Percentiles rank a stretch among this genome's conserved stretches.
These are phyloP conservation scores for Nectriaceae sp. DNA, from an alignment of 2,329 filamentous ascomycete species.

Conservation along the genomic window DNA sequence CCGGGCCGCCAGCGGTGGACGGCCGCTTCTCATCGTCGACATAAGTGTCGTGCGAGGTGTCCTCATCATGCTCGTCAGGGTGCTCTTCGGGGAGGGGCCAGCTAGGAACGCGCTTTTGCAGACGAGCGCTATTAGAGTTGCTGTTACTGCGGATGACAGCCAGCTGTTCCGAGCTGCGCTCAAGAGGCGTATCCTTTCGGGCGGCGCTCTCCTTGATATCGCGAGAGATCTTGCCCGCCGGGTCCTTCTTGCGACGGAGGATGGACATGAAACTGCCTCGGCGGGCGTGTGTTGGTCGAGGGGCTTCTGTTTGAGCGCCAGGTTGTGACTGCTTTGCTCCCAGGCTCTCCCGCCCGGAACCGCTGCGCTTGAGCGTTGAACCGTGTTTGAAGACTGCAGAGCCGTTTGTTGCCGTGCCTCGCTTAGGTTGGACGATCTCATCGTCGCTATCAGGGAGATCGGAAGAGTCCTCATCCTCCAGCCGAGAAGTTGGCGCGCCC, in stretches of 20 bases:
- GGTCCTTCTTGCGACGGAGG: slow-evolving; percentile 63
- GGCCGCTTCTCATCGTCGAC: slow-evolving; percentile 32
- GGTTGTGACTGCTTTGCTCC: slow-evolving; percentile 19
- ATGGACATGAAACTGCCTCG: slow-evolving; percentile 58
- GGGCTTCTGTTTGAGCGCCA: slow-evolving; percentile 16
- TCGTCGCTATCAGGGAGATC: slow-evolving; percentile 64
- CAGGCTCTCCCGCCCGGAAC: slow-evolving; percentile 44
- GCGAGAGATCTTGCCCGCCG: slow-evolving; percentile 54
- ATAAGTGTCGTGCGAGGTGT: slow-evolving; percentile 27
- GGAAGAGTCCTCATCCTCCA: slow-evolving; percentile 54
- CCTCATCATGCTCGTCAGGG: slow-evolving; percentile 34
- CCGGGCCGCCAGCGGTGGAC: slow-evolving; percentile 36
- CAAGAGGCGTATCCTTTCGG: slow-evolving; percentile 62
- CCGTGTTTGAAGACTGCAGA: slow-evolving; percentile 8
- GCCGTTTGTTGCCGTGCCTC: slow-evolving; percentile 5
- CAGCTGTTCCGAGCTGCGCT: slow-evolving; percentile 58
- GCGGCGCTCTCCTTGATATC: slow-evolving; percentile 59
- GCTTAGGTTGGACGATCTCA: slow-evolving; percentile 33
- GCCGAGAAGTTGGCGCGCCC: slow-evolving; percentile 42
- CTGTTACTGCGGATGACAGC: slow-evolving; percentile 43
- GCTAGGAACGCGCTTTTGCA: slow-evolving; percentile 31
- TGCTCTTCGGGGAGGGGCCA: slow-evolving; percentile 37
- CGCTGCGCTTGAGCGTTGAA: slow-evolving; percentile 40
- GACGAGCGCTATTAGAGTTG: slow-evolving; percentile 19
- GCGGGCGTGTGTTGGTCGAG: slow-evolving; percentile 36